These are phyloP conservation scores for Plectranthus barbatus DNA, from an alignment of 257 asterid species.

Conservation along the genomic window DNA sequence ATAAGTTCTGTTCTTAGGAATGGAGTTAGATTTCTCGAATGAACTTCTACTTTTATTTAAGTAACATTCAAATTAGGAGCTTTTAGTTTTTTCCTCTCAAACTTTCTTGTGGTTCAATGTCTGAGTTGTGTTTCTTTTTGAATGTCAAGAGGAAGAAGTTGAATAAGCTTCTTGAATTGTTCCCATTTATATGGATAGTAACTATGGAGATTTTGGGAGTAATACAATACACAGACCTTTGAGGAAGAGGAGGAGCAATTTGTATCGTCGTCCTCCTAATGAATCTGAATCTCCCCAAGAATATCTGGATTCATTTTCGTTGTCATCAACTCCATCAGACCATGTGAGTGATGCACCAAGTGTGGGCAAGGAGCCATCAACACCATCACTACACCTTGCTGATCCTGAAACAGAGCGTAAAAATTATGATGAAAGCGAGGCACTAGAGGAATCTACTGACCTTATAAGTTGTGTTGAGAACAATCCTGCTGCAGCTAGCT, in stretches of 20 bases:
- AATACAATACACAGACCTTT: conserved; percentile 22
- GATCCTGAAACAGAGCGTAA: conserved; percentile 30
- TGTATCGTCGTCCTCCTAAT: conserved; percentile 41
- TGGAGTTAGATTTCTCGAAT: not conserved
- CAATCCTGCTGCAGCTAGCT: conserved; percentile 17
- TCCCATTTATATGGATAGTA: conserved; percentile 42
- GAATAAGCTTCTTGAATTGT: not conserved
- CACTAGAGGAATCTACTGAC: conserved; percentile 20
- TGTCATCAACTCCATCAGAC: conserved; percentile 55
- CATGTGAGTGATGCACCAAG: conserved; percentile 43
- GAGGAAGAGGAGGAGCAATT: conserved; percentile 53
- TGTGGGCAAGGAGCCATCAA: conserved; percentile 24
- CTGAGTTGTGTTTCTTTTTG: not conserved
- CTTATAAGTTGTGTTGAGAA: conserved; percentile 12
- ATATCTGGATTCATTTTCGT: conserved; percentile 37
- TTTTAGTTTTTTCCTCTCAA: not conserved
- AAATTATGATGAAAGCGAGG: conserved; percentile 22
- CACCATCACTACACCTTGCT: conserved; percentile 16
- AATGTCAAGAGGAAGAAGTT: conserved; percentile 4
- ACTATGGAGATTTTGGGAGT: conserved; percentile 24
- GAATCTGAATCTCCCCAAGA: conserved; percentile 42
- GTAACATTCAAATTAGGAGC: not conserved
- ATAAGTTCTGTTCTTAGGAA: not conserved
- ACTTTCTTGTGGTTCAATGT: not conserved
- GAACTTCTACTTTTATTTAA: not conserved